Evolutionary conservation across 2,329 filamentous ascomycete genomes (phyloP).

Genomic region (Sphaerulina vaccinii): DNA sequence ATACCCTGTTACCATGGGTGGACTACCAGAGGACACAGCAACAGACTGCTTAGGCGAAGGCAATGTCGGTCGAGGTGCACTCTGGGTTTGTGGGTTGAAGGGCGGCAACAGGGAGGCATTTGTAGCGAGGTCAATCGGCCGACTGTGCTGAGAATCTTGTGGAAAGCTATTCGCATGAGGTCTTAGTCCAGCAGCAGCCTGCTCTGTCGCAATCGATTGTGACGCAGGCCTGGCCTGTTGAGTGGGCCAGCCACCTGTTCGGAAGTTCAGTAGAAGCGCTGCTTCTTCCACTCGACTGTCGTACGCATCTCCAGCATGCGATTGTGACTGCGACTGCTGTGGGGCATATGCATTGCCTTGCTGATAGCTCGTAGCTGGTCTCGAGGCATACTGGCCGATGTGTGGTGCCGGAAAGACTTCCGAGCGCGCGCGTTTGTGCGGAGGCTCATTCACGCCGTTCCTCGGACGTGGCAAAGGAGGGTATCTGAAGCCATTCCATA

Average conservation of each 20-base stretch:
- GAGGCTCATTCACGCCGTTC: constrained; percentile 47
- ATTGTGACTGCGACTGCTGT: constrained; percentile 19
- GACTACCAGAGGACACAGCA: constrained; percentile 16
- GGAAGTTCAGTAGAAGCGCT: constrained; percentile 47
- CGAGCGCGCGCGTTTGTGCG: constrained; percentile 60
- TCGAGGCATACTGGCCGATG: constrained; percentile 39
- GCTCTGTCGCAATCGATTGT: constrained; percentile 12
- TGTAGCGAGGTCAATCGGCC: constrained; percentile 23
- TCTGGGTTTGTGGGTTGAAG: constrained; percentile 28
- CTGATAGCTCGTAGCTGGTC: constrained; percentile 51
- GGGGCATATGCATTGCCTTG: constrained; percentile 32
- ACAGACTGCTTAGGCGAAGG: constrained; percentile 29
- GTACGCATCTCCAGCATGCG: constrained; percentile 23
- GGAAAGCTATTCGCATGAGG: constrained; percentile 38
- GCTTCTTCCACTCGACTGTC: constrained; percentile 47
- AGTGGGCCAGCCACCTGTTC: constrained; percentile 31
- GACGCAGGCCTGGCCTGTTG: constrained; percentile 16
- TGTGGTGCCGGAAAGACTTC: constrained; percentile 53
- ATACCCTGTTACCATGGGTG: constrained; percentile 5
- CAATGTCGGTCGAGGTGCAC: constrained; percentile 18
- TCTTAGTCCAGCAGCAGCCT: constrained; percentile 13
- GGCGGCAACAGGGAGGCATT: constrained; percentile 30
- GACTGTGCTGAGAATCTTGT: constrained; percentile 25
- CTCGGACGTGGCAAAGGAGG: constrained; percentile 25
- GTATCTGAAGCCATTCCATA: constrained; percentile 25